Evolutionary conservation across 1,284 basidiomycete genomes (phyloP).

Genomic region (Rhodotorula sp.): DNA sequence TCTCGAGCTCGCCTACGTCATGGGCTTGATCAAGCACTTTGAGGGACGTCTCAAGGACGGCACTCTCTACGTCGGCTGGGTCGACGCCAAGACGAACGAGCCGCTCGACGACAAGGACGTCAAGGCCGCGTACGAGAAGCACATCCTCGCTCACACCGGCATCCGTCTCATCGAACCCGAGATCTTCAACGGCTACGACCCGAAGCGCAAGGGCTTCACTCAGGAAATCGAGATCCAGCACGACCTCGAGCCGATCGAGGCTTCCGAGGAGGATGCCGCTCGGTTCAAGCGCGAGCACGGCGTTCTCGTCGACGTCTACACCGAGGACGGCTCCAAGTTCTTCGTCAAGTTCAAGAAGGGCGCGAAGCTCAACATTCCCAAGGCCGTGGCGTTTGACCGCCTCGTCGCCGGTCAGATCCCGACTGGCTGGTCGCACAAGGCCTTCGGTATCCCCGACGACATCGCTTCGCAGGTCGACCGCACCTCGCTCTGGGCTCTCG

Average conservation of each 20-base stretch:
- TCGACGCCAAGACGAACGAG: slow-evolving; percentile 89
- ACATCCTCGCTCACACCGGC: slow-evolving; percentile 88
- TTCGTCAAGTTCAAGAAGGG: slow-evolving; percentile 99
- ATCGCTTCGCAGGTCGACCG: slow-evolving; percentile 93
- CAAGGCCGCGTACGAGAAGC: slow-evolving; percentile 88
- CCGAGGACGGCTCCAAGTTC: slow-evolving; percentile 85
- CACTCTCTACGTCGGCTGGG: slow-evolving; percentile 93
- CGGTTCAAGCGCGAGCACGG: slow-evolving; percentile 97
- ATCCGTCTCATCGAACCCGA: slow-evolving; percentile 94
- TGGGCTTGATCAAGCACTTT: slow-evolving; percentile 98
- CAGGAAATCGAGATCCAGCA: slow-evolving; percentile 97
- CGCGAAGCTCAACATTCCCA: slow-evolving; percentile 87
- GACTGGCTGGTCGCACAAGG: slow-evolving; percentile 92
- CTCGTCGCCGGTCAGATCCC: slow-evolving; percentile 95
- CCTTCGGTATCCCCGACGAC: slow-evolving; percentile 97
- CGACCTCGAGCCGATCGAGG: slow-evolving; percentile 94
- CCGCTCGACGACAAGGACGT: slow-evolving; percentile 99
- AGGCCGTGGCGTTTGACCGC: slow-evolving; percentile 92
- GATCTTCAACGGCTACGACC: slow-evolving; percentile 95
- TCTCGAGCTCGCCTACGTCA: slow-evolving; percentile 99
- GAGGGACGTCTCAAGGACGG: slow-evolving; percentile 93
- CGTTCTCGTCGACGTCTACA: slow-evolving; percentile 86
- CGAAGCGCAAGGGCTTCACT: slow-evolving; percentile 93
- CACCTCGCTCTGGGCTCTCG: slow-evolving; percentile 94
- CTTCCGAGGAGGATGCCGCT: slow-evolving; percentile 82